Evolutionary conservation across 108 stramenopile genomes (phyloP), one percentile per base, ranked within the genome.

Genomic region (Phaeodactylum tricornutum): DNA sequence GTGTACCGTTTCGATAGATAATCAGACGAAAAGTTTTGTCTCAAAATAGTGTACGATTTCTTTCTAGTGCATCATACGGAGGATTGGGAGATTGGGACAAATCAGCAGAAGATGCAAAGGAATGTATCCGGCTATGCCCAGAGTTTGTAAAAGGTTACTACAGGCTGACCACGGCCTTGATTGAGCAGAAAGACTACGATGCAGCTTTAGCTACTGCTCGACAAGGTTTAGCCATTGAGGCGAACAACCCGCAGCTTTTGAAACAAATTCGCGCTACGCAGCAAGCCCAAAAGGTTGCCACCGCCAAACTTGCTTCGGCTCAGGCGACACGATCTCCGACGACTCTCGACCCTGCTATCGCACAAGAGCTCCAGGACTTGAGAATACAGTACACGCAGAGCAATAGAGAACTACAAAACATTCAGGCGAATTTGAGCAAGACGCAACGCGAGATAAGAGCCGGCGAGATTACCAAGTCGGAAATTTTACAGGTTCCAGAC

Each of bases 141-240:
- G 28, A 73, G 36, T 95, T 95, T 61, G 59, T 92, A 53, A 92
- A 92, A 53, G 94, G 87, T 31, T 95, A 92, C 59, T 92, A 95
- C 59, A 83, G 94, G 11, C 72, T 95, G 16, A 85, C 87, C 7
- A 68, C 61, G 36, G 90, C 90, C 16, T 86, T 82, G 53, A 71
- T 83, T 4, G 88, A 90, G 62, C 60, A 71, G 47, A 50, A 79
- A 41, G 65, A 87, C 33, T 79, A 77, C 38, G 88, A 88, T 25
- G 61, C 61, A 7, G 94, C 90, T 29, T 37, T 66, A 12, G 66
- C 82, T 12, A 82, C 87, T 9, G 72, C 85, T 52, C 81, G 80
- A 50, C 80, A 84, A 53, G 90, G 90, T 9, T 43, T 95, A 40
- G 53, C 79, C 23, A 47, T 85, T 19, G 87, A 90, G 55, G 50